These are phyloP conservation scores for Leccinum imitatum DNA, from an alignment of 768 basidiomycete species.

Conservation along the genomic window DNA sequence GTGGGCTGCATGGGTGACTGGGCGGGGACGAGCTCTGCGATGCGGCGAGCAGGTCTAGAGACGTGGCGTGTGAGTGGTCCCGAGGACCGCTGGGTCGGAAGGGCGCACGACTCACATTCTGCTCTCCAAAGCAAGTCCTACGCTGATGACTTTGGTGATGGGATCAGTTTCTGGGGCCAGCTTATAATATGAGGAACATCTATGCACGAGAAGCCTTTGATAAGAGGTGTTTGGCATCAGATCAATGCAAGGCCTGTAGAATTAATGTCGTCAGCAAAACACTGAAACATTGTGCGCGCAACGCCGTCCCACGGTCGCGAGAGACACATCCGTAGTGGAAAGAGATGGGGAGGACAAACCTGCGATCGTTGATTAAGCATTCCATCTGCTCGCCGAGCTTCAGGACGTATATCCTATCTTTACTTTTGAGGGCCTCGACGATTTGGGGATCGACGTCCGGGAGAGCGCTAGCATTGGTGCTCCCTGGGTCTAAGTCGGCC, in stretches of 20 bases:
- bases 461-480: conserved; percentile 22
- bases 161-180: conserved; percentile 70
- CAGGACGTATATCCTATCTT: conserved; percentile 84
- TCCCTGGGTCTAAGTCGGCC: conserved; percentile 28
- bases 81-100: neutral
- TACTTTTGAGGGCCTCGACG: conserved; percentile 81
- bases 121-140: conserved; percentile 61
- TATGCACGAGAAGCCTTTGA: conserved; percentile 82
- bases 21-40: conserved; percentile 76
- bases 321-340: neutral
- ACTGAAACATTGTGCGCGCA: neutral
- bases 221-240: conserved; percentile 72
- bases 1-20: conserved; percentile 71
- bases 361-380: conserved; percentile 69
- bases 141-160: conserved; percentile 58
- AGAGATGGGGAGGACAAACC: conserved; percentile 42
- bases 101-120: conserved; percentile 58
- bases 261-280: conserved; percentile 26
- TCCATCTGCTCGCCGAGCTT: conserved; percentile 90
- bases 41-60: conserved; percentile 62
- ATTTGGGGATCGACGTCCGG: conserved; percentile 74
- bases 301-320: conserved; percentile 8
- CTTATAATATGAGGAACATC: conserved; percentile 80
- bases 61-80: conserved; percentile 15
- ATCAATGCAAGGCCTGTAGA: conserved; percentile 58